A percentile compares a stretch with the other conserved stretches of the same genome.
These are phyloP conservation scores for Yarrowia divulgata DNA, from an alignment of 805 yeast species.

Conservation along the genomic window DNA sequence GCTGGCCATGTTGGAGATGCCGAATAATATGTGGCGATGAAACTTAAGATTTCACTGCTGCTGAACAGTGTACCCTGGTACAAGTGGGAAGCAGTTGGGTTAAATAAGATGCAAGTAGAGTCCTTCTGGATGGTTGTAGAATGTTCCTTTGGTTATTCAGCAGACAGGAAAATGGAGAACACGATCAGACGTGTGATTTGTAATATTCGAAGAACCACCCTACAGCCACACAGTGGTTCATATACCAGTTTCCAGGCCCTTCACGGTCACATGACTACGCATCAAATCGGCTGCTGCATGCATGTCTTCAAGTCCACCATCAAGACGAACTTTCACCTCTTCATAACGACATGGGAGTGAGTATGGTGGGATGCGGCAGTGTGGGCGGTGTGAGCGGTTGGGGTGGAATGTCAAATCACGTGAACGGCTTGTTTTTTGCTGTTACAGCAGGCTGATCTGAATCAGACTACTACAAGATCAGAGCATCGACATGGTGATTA, in stretches of 20 bases:
- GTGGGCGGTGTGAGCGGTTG: too few relatives aligned
- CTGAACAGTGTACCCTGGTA: too few relatives aligned
- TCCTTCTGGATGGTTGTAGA: too few relatives aligned
- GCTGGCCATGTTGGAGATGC: constrained; percentile 47
- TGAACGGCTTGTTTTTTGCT: too few relatives aligned
- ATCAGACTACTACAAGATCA: too few relatives aligned
- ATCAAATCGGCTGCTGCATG: background rate
- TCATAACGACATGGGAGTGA: constrained; percentile 21
- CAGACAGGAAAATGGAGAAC: too few relatives aligned
- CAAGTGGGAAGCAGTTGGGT: too few relatives aligned
- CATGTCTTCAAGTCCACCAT: constrained; percentile 4
- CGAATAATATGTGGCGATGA: constrained; percentile 23
- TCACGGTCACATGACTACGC: constrained; percentile 8
- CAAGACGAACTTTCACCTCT: background rate
- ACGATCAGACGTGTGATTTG: too few relatives aligned
- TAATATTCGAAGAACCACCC: background rate
- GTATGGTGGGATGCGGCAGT: background rate
- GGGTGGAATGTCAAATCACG: too few relatives aligned
- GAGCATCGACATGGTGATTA: too few relatives aligned
- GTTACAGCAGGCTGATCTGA: too few relatives aligned
- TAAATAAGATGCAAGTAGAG: background rate
- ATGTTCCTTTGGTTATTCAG: too few relatives aligned
- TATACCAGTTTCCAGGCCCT: background rate
- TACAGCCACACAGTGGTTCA: background rate
- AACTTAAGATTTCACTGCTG: constrained; percentile 22